Conservation (phyloP, 163 green algal species). For the Volvox carteri region DNA sequence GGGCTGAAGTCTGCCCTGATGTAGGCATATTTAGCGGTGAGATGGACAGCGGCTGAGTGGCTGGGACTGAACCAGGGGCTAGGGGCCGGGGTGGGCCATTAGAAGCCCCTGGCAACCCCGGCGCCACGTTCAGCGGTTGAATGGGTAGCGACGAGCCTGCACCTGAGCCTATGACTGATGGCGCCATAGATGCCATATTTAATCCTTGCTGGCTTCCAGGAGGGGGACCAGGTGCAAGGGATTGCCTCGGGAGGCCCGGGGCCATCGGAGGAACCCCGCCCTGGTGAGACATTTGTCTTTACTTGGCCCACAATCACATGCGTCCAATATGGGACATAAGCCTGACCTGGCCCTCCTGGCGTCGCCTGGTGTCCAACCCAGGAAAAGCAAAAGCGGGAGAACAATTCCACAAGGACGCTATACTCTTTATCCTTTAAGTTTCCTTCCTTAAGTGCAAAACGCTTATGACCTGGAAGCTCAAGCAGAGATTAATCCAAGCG, state of each 20-base stretch:
- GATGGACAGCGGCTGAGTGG: constrained; percentile 11
- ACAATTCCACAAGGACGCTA: too few species aligned
- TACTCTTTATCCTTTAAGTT: too few species aligned
- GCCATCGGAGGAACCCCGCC: constrained; percentile 14
- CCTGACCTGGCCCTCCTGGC: too few species aligned
- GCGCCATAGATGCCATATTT: not conserved
- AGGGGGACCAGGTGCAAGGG: not conserved
- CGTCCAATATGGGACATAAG: not conserved
- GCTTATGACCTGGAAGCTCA: too few species aligned
- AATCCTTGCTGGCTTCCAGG: not conserved
- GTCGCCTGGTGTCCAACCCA: too few species aligned
- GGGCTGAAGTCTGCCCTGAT: not conserved
- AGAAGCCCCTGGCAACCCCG: not conserved
- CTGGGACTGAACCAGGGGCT: not conserved
- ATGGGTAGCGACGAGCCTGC: not conserved
- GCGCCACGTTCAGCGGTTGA: constrained; percentile 35
- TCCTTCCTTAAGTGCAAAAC: too few species aligned
- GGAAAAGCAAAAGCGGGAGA: too few species aligned
- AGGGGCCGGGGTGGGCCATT: constrained; percentile 7
- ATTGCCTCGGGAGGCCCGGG: not conserved
- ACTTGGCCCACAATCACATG: not conserved
- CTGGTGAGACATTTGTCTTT: constrained; percentile 5
- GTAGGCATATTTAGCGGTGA: constrained; percentile 28
- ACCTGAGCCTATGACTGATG: constrained; percentile 8
- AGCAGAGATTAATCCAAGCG: too few species aligned